These are phyloP conservation scores for Lactarius hengduanensis DNA, from an alignment of 768 basidiomycete genomes.

Conservation along the genomic window DNA sequence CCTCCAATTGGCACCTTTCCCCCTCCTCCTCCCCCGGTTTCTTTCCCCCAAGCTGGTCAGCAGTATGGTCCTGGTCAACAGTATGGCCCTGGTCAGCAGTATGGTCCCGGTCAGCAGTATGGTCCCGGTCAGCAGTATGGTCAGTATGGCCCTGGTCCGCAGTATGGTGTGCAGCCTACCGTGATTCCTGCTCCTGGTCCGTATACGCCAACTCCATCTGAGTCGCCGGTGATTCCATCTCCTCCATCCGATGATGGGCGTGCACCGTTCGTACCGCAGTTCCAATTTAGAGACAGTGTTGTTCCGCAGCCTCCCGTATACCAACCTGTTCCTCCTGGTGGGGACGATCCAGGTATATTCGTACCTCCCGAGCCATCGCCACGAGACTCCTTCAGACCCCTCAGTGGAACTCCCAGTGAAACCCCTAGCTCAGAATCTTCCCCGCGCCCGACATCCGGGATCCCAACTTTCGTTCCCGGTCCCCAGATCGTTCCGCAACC, in stretches of 20 bases:
- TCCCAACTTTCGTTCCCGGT: slow-evolving; percentile 11
- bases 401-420: background rate
- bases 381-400: background rate
- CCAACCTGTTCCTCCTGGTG: slow-evolving; percentile 11
- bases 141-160: too few relatives aligned
- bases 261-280: too few relatives aligned
- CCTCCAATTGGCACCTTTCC: slow-evolving; percentile 2
- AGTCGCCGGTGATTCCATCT: slow-evolving; percentile 23
- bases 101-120: too few relatives aligned
- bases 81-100: too few relatives aligned
- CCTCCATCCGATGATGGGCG: slow-evolving; percentile 9
- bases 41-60: slow-evolving; percentile 3
- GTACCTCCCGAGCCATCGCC: slow-evolving; percentile 22
- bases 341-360: too few relatives aligned
- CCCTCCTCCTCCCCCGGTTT: slow-evolving; percentile 7
- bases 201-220: slow-evolving; percentile 13
- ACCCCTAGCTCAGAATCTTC: background rate
- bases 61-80: background rate
- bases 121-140: too few relatives aligned
- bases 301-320: slow-evolving; percentile 14
- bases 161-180: background rate
- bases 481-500: slow-evolving; percentile 1
- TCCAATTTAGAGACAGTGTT: background rate
- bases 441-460: slow-evolving; percentile 8
- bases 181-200: background rate